Conservation (phyloP, 129 eudicot genomes). For the Artemisia tridentata region DNA sequence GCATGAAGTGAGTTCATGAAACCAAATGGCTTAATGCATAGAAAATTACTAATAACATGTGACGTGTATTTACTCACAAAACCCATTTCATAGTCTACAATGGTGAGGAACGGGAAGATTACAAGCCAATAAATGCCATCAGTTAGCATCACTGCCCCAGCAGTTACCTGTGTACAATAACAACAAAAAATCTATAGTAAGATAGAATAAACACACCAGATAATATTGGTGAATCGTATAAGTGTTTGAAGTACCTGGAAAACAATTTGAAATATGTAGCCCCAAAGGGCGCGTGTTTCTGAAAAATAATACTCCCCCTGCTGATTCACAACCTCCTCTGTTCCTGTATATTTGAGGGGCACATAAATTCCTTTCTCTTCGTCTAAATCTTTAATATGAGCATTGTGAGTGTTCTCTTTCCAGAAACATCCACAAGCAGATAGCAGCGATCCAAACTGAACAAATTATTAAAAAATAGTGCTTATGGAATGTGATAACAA, state of each 20-base stretch:
- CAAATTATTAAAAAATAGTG: background rate
- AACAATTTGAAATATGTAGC: slow-evolving; percentile 54
- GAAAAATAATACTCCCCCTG: slow-evolving; percentile 33
- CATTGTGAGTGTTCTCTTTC: slow-evolving; percentile 12
- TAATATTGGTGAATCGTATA: background rate
- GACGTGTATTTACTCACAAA: slow-evolving; percentile 49
- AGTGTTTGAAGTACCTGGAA: slow-evolving; percentile 52
- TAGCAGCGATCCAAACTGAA: slow-evolving; percentile 16
- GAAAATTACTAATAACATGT: background rate
- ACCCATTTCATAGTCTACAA: slow-evolving; percentile 53
- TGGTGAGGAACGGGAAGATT: slow-evolving; percentile 69
- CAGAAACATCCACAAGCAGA: slow-evolving; percentile 12
- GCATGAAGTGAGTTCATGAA: background rate
- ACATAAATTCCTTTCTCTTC: slow-evolving; percentile 24
- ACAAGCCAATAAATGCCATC: slow-evolving; percentile 72
- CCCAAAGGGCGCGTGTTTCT: slow-evolving; percentile 36
- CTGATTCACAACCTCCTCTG: slow-evolving; percentile 24
- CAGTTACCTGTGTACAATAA: slow-evolving; percentile 55
- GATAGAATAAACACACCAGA: background rate
- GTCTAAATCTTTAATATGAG: slow-evolving; percentile 4
- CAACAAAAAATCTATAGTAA: background rate
- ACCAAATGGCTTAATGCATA: background rate
- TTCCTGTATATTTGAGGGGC: background rate
- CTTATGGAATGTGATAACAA: background rate
- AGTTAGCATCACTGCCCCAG: slow-evolving; percentile 82